A percentile compares a stretch with the other conserved stretches of the same genome.
Evolutionary conservation across 225 moss, liverwort and hornwort genomes (phyloP).

Genomic region (Physcomitrellopsis africana): DNA sequence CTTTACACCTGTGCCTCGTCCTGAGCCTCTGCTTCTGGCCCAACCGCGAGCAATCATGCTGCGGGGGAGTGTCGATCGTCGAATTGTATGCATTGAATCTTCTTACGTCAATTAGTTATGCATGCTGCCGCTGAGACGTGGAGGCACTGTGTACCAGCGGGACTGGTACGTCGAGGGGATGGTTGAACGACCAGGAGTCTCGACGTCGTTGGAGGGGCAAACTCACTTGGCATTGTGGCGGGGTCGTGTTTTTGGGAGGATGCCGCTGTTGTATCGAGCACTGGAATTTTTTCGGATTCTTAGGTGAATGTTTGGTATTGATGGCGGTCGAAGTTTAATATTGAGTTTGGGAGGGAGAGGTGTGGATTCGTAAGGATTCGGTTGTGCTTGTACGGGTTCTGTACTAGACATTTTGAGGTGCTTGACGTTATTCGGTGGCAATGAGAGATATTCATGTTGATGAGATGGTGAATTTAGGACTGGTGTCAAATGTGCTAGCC

Average conservation of each 20-base stretch:
- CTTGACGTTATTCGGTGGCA: background rate
- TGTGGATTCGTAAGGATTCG: background rate
- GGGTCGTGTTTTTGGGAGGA: background rate
- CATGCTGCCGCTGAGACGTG: background rate
- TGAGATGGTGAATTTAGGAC: background rate
- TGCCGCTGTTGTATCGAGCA: conserved; percentile 4
- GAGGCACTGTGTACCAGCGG: background rate
- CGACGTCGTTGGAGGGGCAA: background rate
- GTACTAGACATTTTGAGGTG: background rate
- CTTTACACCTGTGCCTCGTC: no score
- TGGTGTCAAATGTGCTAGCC: background rate
- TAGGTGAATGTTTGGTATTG: background rate
- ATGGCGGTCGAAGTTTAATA: background rate
- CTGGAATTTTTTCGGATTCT: background rate
- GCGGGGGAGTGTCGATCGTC: no score
- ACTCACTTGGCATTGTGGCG: no score
- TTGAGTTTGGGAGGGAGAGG: no score
- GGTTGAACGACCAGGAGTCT: background rate
- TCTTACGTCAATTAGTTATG: background rate
- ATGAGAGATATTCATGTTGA: background rate
- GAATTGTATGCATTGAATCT: no score
- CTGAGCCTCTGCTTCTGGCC: no score
- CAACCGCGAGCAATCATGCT: no score
- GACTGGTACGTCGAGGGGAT: background rate
- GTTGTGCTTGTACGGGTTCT: background rate